A percentile compares a stretch with the other conserved stretches of the same genome.
phyloP scores from a whole-genome alignment of 2,329 filamentous ascomycete species.

The Teratosphaeria zuluensis region DNA sequence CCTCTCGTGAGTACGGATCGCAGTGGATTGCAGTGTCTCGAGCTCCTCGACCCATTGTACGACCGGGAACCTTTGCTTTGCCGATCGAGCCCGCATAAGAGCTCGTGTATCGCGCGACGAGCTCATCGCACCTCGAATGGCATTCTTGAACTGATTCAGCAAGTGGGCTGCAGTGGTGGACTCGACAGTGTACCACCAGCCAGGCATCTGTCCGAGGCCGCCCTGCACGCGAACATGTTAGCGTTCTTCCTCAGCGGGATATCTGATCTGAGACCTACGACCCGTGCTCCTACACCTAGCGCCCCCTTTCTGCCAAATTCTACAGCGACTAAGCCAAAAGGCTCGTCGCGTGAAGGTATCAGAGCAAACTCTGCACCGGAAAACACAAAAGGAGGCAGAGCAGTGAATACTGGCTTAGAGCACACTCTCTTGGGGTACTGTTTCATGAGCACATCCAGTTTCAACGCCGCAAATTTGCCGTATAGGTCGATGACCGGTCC shows the following conservation, averaged over 20 bases:
- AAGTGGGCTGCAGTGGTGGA: slow-evolving; percentile 54
- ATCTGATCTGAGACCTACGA: slow-evolving; percentile 26
- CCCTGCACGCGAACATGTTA: slow-evolving; percentile 15
- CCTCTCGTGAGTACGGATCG: slow-evolving; percentile 49
- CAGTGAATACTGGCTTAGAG: slow-evolving; percentile 58
- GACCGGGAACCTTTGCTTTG: slow-evolving; percentile 57
- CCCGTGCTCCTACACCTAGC: slow-evolving; percentile 55
- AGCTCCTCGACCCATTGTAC: slow-evolving; percentile 57
- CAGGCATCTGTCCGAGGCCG: slow-evolving; percentile 60
- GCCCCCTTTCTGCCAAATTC: slow-evolving; percentile 61
- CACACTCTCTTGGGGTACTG: slow-evolving; percentile 56
- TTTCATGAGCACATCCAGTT: slow-evolving; percentile 55
- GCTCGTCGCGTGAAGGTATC: slow-evolving; percentile 60
- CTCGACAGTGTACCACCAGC: slow-evolving; percentile 62
- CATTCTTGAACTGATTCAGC: slow-evolving; percentile 54
- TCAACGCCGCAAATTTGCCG: slow-evolving; percentile 57
- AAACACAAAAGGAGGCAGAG: slow-evolving; percentile 57
- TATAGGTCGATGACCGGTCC: slow-evolving; percentile 60
- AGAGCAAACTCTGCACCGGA: slow-evolving; percentile 58
- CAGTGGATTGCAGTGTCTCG: slow-evolving; percentile 50
- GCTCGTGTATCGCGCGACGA: slow-evolving; percentile 48
- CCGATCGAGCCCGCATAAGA: slow-evolving; percentile 55
- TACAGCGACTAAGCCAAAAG: slow-evolving; percentile 59
- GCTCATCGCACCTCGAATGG: slow-evolving; percentile 51
- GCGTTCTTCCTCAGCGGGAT: too few species aligned